Conservation (phyloP, 169 alveolate species). For the Cryptosporidium bovis region DNA sequence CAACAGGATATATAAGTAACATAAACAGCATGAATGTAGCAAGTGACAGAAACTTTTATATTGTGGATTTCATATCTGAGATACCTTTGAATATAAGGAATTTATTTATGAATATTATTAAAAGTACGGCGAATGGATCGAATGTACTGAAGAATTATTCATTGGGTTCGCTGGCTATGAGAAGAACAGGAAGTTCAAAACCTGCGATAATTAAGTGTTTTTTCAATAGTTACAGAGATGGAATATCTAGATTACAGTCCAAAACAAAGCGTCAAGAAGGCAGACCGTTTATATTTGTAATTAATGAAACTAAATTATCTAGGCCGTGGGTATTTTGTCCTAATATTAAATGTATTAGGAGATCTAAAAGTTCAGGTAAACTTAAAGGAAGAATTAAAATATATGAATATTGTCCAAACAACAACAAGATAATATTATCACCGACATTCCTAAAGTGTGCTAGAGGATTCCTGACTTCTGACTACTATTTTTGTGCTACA, state of each 20-base stretch:
- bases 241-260: slow-evolving; percentile 64
- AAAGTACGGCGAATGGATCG: slow-evolving; percentile 19
- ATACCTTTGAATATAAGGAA: slow-evolving; percentile 34
- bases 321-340: slow-evolving; percentile 75
- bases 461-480: slow-evolving; percentile 60
- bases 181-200: slow-evolving; percentile 42
- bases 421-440: slow-evolving; percentile 36
- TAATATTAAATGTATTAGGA: slow-evolving; percentile 54
- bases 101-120: slow-evolving; percentile 17
- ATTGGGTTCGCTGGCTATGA: slow-evolving; percentile 67
- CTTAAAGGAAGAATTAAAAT: slow-evolving; percentile 56
- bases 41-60: slow-evolving; percentile 50
- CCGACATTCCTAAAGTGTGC: slow-evolving; percentile 70
- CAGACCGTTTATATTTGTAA: slow-evolving; percentile 57
- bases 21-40: neutral
- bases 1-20: neutral
- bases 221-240: slow-evolving; percentile 68
- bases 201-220: slow-evolving; percentile 58
- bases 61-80: slow-evolving; percentile 67
- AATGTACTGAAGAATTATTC: slow-evolving; percentile 25
- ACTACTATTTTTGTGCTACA: slow-evolving; percentile 70
- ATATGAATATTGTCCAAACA: slow-evolving; percentile 52
- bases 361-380: slow-evolving; percentile 71
- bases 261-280: slow-evolving; percentile 66
- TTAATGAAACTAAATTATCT: slow-evolving; percentile 66